A percentile compares a stretch with the other conserved stretches of the same genome.
Evolutionary conservation across 495 filamentous ascomycete species (phyloP).

Genomic region (Podospora bellae-mahoneyi): DNA sequence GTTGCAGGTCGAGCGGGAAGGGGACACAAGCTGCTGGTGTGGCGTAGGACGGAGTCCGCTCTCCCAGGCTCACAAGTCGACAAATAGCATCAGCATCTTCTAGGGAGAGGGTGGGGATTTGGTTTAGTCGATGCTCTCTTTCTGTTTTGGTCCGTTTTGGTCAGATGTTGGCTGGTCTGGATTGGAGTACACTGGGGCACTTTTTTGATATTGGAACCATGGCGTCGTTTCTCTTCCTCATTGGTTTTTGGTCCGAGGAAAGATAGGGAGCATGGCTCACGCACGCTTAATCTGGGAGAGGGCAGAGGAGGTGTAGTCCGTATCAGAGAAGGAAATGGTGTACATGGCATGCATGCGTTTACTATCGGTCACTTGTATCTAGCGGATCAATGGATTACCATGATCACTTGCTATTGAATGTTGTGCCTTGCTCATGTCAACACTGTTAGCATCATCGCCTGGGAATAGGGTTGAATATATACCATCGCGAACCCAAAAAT

Average conservation of each 20-base stretch:
- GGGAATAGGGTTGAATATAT: neutral
- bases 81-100: conserved; percentile 27
- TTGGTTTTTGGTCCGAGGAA: neutral
- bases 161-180: conserved; percentile 9
- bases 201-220: conserved; percentile 8
- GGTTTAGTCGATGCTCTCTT: conserved; percentile 13
- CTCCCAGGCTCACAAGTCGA: conserved; percentile 23
- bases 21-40: conserved; percentile 79
- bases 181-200: conserved; percentile 6
- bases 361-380: neutral
- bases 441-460: neutral
- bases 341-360: neutral
- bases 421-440: neutral
- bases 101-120: conserved; percentile 18
- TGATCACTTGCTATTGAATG: neutral
- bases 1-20: conserved; percentile 72
- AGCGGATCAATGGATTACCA: neutral
- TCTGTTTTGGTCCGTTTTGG: conserved; percentile 13
- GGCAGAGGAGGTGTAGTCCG: neutral
- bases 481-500: neutral
- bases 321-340: neutral
- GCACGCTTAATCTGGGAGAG: neutral
- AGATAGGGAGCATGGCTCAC: neutral
- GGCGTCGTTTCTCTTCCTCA: neutral
- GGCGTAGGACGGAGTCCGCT: conserved; percentile 41